Conservation (phyloP, 2,329 filamentous ascomycete genomes). For the Chaetomium strumarium region DNA sequence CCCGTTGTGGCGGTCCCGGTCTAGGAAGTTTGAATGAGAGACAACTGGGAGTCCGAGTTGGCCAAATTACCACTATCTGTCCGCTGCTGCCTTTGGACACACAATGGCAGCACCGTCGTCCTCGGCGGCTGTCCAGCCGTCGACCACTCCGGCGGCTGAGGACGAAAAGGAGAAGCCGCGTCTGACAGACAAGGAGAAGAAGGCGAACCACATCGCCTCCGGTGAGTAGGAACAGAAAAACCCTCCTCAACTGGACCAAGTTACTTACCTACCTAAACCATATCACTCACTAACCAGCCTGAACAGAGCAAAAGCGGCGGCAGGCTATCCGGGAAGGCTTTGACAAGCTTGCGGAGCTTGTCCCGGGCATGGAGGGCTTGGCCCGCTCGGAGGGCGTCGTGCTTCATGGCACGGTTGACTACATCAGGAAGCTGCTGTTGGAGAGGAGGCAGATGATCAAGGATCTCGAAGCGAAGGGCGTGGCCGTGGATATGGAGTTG, state of each 20-base stretch:
- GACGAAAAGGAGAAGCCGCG: constrained; percentile 28
- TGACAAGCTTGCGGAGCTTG: constrained; percentile 71
- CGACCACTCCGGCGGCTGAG: background rate
- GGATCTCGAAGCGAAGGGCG: constrained; percentile 53
- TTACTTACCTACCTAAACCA: background rate
- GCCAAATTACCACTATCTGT: no score
- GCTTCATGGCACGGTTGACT: constrained; percentile 64
- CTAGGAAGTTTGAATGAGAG: no score
- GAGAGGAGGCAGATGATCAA: constrained; percentile 53
- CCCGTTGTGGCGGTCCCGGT: no score
- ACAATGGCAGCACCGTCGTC: background rate
- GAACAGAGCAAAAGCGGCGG: constrained; percentile 33
- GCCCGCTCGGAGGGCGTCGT: constrained; percentile 81
- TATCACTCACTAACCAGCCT: background rate
- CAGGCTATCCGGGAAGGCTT: constrained; percentile 74
- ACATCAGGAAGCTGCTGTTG: constrained; percentile 54
- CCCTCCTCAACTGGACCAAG: background rate
- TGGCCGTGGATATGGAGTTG: constrained; percentile 41
- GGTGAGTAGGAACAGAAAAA: constrained; percentile 25
- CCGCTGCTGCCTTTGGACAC: no score
- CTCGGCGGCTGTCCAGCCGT: background rate
- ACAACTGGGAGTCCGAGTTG: no score
- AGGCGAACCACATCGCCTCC: constrained; percentile 33
- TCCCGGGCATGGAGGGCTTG: constrained; percentile 76
- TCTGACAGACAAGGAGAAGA: constrained; percentile 36